Base-by-base conservation (phyloP, 306 rosid species). In the Hippophae rhamnoides region DNA sequence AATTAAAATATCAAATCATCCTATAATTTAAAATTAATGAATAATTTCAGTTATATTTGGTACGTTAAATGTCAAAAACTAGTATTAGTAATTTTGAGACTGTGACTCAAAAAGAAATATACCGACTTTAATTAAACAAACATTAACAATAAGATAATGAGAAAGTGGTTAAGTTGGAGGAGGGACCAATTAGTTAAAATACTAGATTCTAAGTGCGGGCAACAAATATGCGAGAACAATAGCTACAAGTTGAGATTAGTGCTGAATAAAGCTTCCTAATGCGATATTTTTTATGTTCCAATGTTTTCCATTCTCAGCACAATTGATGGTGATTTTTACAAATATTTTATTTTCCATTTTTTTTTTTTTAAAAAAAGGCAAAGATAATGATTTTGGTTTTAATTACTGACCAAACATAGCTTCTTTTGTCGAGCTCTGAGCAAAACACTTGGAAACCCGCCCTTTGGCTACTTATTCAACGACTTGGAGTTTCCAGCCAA, bases 391-490 rank as follows among this genome's bases (percentile, higher is more conserved):
- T 56, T 31, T 31, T 1, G 38, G 38, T 31, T 2, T 27, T 31
- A 31, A 31, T 31, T 31, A 3, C 38, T 31, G 38, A 31, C 9
- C 56, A 1, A 40, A 49, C n/a, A 10, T 26, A 10, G 10, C 23
- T 0, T 27, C 12, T 8, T 54, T 3, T 13, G 65, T 26, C 12
- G n/a, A 13, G 44, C 3, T 27, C 18, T 23, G 10, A 43, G 13
- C 63, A 57, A 49, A 18, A 63, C 62, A 41, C 25, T 49, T 6
- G 41, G 38, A 13, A 44, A 43, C 60, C 41, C 27, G 43, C 14
- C 6, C 9, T 41, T 5, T 5, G 6, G 6, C 43, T 48, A 43
- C 5, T 44, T 45, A n/a, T 44, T 8, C 13, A 47, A 18, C 14
- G 5, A 44, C 41, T 44, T 44, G 5, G 5, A 42, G 42, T 25